Conservation (phyloP, 805 yeast species). For the Alloascoidea hylecoeti region DNA sequence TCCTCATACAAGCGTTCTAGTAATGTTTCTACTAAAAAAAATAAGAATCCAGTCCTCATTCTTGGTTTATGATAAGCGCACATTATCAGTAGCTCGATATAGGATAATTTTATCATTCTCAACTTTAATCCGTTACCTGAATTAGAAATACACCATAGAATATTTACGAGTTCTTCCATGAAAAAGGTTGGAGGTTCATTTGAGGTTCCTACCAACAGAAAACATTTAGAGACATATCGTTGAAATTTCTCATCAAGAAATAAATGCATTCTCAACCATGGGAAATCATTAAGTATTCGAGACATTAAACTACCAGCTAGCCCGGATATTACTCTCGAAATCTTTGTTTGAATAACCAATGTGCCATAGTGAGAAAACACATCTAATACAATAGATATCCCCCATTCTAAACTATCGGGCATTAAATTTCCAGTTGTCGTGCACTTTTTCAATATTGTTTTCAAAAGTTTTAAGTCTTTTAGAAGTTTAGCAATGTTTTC, state of each 20-base stretch:
- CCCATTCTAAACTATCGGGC: not conserved
- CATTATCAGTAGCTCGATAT: not conserved
- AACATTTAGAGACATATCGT: not conserved
- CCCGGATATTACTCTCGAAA: not conserved
- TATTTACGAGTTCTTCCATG: not conserved
- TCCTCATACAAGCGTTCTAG: not conserved
- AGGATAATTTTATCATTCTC: not conserved
- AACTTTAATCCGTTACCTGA: not conserved
- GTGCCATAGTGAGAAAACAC: not conserved
- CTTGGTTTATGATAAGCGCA: conserved; percentile 1
- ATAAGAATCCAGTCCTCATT: not conserved
- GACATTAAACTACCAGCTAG: not conserved
- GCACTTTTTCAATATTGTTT: not conserved
- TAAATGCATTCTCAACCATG: not conserved
- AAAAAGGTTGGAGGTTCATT: not conserved
- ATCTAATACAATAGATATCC: not conserved
- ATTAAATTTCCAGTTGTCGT: not conserved
- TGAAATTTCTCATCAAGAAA: not conserved
- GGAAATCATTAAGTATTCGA: not conserved
- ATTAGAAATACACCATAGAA: not conserved
- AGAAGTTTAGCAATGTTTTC: too few relatives aligned
- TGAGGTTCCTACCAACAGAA: not conserved
- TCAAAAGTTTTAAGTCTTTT: too few relatives aligned
- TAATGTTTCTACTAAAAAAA: not conserved
- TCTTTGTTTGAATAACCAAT: not conserved